Conservation (phyloP, 805 yeast genomes). For the Ogataea allantospora region DNA sequence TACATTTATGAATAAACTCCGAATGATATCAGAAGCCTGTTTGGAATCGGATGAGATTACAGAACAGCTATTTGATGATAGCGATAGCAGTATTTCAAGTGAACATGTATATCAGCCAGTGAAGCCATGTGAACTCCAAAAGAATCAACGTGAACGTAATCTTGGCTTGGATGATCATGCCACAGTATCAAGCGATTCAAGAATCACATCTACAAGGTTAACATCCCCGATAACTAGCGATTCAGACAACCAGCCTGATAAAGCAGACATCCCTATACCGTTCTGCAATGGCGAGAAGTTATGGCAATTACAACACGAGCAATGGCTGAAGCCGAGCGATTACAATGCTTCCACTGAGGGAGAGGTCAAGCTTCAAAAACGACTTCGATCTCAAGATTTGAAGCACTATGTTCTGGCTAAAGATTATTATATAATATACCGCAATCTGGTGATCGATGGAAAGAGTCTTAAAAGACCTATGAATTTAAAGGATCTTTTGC, state of each 20-base stretch:
- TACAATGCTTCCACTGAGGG: constrained; percentile 29
- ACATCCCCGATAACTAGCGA: constrained; percentile 6
- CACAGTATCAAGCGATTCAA: constrained; percentile 14
- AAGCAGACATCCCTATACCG: constrained; percentile 23
- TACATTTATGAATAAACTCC: constrained; percentile 35
- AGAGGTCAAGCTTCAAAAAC: constrained; percentile 22
- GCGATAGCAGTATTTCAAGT: constrained; percentile 10
- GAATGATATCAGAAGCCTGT: constrained; percentile 47
- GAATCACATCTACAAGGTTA: constrained; percentile 3
- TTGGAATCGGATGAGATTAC: constrained; percentile 49
- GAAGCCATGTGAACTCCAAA: constrained; percentile 2
- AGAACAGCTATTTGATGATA: constrained; percentile 45
- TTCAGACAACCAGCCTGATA: not conserved
- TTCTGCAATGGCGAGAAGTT: constrained; percentile 46
- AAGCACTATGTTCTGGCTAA: constrained; percentile 39
- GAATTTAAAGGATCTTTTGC: constrained; percentile 69
- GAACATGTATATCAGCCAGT: constrained; percentile 1
- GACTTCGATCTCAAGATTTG: constrained; percentile 25
- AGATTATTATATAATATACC: constrained; percentile 62
- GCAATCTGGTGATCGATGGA: constrained; percentile 65
- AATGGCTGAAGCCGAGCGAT: constrained; percentile 57
- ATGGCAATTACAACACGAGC: constrained; percentile 67
- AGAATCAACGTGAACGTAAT: constrained; percentile 11
- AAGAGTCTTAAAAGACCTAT: constrained; percentile 66
- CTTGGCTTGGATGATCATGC: constrained; percentile 16